Conservation (phyloP, 768 basidiomycete species). For the Mycena galopus region DNA sequence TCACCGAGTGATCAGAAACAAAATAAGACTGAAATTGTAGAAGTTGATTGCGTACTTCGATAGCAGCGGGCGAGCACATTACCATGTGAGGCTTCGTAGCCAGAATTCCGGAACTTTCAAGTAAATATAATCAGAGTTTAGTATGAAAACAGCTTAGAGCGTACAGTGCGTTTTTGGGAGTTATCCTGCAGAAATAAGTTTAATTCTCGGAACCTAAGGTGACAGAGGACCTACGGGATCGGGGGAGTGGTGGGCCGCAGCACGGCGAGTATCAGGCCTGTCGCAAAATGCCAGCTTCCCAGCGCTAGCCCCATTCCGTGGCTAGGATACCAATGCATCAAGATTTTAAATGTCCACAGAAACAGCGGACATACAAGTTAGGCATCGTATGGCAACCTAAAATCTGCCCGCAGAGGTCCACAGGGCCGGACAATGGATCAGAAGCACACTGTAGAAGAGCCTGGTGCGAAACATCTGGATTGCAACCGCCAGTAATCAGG, state of each 20-base stretch:
- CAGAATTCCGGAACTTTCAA: background rate
- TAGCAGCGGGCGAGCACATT: background rate
- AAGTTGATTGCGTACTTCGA: conserved; percentile 13
- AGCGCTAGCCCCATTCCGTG: conserved; percentile 18
- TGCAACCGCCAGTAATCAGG: too few relatives aligned
- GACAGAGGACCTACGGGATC: background rate
- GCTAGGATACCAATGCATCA: background rate
- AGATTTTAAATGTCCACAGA: background rate
- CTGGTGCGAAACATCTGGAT: conserved; percentile 23
- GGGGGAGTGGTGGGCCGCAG: conserved; percentile 6
- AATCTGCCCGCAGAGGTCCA: conserved; percentile 20
- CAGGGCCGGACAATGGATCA: background rate
- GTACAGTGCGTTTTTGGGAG: conserved; percentile 18
- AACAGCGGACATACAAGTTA: background rate
- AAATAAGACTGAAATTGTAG: too few relatives aligned
- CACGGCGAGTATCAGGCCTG: conserved; percentile 5
- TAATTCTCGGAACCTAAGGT: background rate
- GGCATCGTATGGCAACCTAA: background rate
- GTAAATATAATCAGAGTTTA: background rate
- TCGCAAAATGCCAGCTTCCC: conserved; percentile 4
- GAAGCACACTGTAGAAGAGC: conserved; percentile 3
- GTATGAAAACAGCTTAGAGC: background rate
- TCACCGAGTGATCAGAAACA: background rate
- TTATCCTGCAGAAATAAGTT: background rate
- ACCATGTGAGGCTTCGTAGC: conserved; percentile 20